Conservation (phyloP, 202 grass and related monocot species). For the Panicum virgatum region DNA sequence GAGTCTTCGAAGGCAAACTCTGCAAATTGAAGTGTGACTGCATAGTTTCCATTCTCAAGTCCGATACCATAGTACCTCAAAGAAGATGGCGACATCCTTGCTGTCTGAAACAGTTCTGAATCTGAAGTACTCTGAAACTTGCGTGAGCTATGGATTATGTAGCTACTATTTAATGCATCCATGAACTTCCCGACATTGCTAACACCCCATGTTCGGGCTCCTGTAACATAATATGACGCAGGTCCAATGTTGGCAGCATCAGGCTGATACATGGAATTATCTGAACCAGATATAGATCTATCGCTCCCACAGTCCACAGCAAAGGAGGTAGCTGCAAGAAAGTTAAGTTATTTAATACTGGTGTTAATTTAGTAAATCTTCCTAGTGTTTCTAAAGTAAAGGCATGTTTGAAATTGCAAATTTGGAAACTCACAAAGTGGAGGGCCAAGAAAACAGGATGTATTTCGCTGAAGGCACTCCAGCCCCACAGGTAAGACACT, state of each 20-base stretch:
- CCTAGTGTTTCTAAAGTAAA: background rate
- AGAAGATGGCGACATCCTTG: conserved; percentile 77
- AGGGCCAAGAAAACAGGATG: conserved; percentile 58
- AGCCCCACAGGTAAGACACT: conserved; percentile 65
- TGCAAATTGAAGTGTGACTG: conserved; percentile 70
- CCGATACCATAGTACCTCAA: conserved; percentile 79
- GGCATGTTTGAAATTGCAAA: background rate
- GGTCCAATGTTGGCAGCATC: conserved; percentile 40
- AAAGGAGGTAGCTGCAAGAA: conserved; percentile 55
- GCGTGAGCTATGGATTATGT: conserved; percentile 41
- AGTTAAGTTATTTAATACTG: background rate
- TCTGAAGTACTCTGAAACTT: conserved; percentile 61
- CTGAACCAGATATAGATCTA: conserved; percentile 45
- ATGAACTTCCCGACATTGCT: conserved; percentile 60
- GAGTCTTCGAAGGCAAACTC: conserved; percentile 48
- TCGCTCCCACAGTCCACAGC: conserved; percentile 59
- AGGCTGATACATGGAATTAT: conserved; percentile 49
- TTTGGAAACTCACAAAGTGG: conserved; percentile 52
- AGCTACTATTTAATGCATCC: conserved; percentile 35
- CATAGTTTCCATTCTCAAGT: conserved; percentile 82
- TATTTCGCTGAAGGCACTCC: conserved; percentile 68
- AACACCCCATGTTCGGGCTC: conserved; percentile 50
- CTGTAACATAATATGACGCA: conserved; percentile 63
- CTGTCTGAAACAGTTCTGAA: conserved; percentile 57
- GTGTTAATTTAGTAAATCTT: conserved; percentile 1